Evolutionary conservation across 768 basidiomycete genomes (phyloP).

Genomic region (Termitomyces sp.): DNA sequence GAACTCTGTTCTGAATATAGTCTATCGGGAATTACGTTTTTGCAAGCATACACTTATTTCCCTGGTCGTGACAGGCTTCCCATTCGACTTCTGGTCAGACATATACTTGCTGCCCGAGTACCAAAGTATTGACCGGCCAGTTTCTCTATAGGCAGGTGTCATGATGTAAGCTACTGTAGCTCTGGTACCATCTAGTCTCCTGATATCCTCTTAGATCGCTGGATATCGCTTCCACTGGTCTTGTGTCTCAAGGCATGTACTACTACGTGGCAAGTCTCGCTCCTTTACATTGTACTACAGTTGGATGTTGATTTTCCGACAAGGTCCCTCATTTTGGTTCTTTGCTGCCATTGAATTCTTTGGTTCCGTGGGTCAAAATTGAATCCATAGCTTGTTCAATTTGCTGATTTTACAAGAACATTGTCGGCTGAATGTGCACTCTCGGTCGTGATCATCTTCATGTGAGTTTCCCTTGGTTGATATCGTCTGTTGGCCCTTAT

Average conservation of each 20-base stretch:
- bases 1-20: conserved; percentile 6
- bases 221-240: conserved; percentile 25
- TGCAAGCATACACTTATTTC: conserved; percentile 27
- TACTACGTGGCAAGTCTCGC: conserved; percentile 24
- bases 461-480: conserved; percentile 16
- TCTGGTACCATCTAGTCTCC: background rate
- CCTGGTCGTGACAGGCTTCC: conserved; percentile 17
- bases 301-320: background rate
- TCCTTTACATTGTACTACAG: background rate
- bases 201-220: conserved; percentile 16
- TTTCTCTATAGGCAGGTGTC: background rate
- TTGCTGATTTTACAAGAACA: conserved; percentile 16
- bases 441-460: conserved; percentile 28
- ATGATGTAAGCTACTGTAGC: background rate
- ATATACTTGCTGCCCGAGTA: background rate
- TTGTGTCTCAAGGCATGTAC: conserved; percentile 29
- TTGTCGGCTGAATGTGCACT: conserved; percentile 28
- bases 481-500: background rate
- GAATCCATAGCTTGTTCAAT: background rate
- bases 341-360: conserved; percentile 19
- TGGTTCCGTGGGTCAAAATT: conserved; percentile 21
- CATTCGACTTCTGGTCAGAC: conserved; percentile 20
- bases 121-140: background rate
- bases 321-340: conserved; percentile 32
- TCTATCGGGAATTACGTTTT: conserved; percentile 23